Base-by-base conservation (phyloP, 805 yeast species). In the Teunomyces cretensis region DNA sequence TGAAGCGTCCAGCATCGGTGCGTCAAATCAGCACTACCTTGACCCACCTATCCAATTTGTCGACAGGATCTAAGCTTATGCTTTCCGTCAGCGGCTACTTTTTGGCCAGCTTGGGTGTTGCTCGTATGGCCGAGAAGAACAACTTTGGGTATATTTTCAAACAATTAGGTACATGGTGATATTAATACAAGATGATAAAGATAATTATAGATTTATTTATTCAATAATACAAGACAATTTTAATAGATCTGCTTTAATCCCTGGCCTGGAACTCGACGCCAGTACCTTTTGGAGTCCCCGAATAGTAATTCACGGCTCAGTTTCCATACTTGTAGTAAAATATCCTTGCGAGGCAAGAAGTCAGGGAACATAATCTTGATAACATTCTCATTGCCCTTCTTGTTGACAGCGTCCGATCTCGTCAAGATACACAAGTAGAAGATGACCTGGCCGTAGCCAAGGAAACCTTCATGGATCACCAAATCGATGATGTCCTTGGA, bases 381-480 rank as follows among this genome's bases (percentile, higher is more conserved):
- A 26, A 55, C 50, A 33, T 57, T 56, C 9, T 56, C 55, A 14
- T 48, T 53, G 42, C 30, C 31, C 27, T 42, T 44, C 14, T 33
- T 41, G 17, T 32, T 33, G 12, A 22, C 41, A 9, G 41, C 11
- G 22, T 56, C 60, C 32, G 60, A 55, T 42, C 73, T 73, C 13
- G 82, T 75, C 30, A 86, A 65, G 4, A 86, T 67, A 33, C 84
- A 80, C 59, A 87, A 64, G 56, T 86, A 83, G 58, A 75, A 83
- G 2, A 83, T 68, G 8, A 86, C 88, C 50, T 72, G 74, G 49
- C 82, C 83, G 49, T 81, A 77, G 5, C 84, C 84, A 44, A 72
- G 72, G 58, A 88, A 86, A 0, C 87, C 91, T 61, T 88, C 96
- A 57, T 86, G 86, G 19, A 88, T 81, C 0, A 85, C 78, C 9